Conservation (phyloP, 2,329 filamentous ascomycete species). For the Diaporthe caulivora region DNA sequence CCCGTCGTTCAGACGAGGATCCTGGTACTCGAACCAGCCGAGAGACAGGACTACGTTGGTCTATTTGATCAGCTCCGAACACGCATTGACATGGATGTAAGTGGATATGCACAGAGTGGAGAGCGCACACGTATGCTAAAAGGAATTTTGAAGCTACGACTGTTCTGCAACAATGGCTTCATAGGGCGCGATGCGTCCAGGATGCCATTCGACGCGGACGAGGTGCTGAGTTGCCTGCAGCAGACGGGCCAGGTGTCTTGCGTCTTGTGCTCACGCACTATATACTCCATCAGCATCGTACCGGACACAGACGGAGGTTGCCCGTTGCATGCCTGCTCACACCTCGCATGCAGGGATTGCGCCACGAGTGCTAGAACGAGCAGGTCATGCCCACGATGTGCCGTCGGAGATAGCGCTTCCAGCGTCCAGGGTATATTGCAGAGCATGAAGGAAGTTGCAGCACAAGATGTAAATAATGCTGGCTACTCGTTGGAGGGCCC, state of each 20-base stretch:
- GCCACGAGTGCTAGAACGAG: not conserved
- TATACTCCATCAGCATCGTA: not conserved
- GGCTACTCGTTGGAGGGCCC: not conserved
- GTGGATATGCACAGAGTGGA: constrained; percentile 50
- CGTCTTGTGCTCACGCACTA: not conserved
- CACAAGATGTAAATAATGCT: not conserved
- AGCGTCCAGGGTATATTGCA: not conserved
- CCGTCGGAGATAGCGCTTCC: not conserved
- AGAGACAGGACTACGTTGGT: not conserved
- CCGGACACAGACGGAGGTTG: not conserved
- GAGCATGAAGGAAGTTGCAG: not conserved
- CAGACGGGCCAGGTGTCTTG: not conserved
- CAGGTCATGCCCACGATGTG: not conserved
- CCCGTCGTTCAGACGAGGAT: not conserved
- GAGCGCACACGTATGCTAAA: constrained; percentile 58
- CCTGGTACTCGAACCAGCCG: not conserved
- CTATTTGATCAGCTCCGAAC: not conserved
- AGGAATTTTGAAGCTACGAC: constrained; percentile 57
- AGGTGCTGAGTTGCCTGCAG: constrained; percentile 4
- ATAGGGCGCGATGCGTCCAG: not conserved
- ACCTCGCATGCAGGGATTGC: constrained; percentile 9
- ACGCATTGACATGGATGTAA: constrained; percentile 2
- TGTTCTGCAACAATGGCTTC: constrained; percentile 61
- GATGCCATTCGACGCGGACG: not conserved
- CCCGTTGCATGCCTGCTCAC: not conserved